These are phyloP conservation scores for Batrachochytrium dendrobatidis DNA, from an alignment of 371 early-diverging fungal genomes.

Conservation along the genomic window DNA sequence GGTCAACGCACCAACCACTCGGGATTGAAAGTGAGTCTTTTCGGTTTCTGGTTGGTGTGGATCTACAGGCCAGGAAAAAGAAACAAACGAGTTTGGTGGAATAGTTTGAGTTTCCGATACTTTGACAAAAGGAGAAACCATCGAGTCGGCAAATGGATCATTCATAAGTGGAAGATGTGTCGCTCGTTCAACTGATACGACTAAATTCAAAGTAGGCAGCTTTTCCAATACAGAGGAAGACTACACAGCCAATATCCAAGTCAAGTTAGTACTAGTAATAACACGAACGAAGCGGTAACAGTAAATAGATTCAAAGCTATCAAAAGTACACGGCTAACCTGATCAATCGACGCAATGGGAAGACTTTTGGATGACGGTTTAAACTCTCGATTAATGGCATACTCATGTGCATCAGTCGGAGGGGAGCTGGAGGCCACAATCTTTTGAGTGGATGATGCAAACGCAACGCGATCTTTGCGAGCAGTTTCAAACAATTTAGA, in stretches of 20 bases:
- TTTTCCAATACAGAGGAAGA: too few relatives aligned
- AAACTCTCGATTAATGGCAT: too few relatives aligned
- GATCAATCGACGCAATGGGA: too few relatives aligned
- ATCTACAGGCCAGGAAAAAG: constrained; percentile 14
- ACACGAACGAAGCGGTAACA: too few relatives aligned
- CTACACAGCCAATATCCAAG: too few relatives aligned
- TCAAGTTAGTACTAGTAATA: too few relatives aligned
- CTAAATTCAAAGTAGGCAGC: not conserved
- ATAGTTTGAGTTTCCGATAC: constrained; percentile 3
- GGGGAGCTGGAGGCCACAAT: too few relatives aligned
- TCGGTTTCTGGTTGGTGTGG: not conserved
- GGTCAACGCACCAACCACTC: constrained; percentile 7
- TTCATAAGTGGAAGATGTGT: constrained; percentile 19
- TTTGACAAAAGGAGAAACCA: constrained; percentile 14
- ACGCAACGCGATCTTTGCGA: not conserved
- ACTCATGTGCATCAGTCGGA: too few relatives aligned
- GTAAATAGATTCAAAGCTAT: too few relatives aligned
- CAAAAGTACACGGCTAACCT: too few relatives aligned
- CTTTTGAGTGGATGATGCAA: too few relatives aligned
- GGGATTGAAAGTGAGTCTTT: constrained; percentile 4
- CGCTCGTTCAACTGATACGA: constrained; percentile 20
- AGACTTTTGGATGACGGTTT: too few relatives aligned
- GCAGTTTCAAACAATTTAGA: not conserved
- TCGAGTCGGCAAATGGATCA: constrained; percentile 11
- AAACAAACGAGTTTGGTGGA: constrained; percentile 17